Conservation (phyloP, 176 grass and related monocot genomes). For the Aegilops longissima region DNA sequence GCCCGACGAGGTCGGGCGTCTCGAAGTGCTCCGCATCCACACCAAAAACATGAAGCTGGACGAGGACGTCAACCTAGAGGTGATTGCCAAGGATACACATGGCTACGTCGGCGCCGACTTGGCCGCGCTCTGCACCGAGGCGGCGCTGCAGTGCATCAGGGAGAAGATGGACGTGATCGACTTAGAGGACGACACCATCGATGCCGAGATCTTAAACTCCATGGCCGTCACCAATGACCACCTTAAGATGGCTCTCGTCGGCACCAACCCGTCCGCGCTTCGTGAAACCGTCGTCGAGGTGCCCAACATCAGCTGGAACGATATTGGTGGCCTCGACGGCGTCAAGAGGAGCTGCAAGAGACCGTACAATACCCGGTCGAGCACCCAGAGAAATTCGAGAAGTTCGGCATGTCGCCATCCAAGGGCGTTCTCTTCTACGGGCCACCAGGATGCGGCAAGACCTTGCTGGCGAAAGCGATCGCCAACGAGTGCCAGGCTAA, state of each 20-base stretch:
- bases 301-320: constrained; percentile 58
- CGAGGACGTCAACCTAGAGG: too few species aligned
- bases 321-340: constrained; percentile 60
- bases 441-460: constrained; percentile 65
- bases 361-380: constrained; percentile 66
- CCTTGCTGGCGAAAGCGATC: constrained; percentile 59
- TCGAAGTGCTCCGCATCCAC: too few species aligned
- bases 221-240: constrained; percentile 65
- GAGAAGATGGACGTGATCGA: constrained; percentile 85
- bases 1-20: too few species aligned
- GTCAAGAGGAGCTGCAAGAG: constrained; percentile 76
- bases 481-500: constrained; percentile 76
- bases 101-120: too few species aligned
- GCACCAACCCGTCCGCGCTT: constrained; percentile 62
- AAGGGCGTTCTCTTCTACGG: constrained; percentile 70
- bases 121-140: too few species aligned
- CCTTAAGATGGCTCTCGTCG: constrained; percentile 45
- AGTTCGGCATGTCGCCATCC: constrained; percentile 66
- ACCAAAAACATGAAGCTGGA: too few species aligned
- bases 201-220: constrained; percentile 54
- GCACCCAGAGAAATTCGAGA: constrained; percentile 68
- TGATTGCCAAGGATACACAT: neutral
- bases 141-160: constrained; percentile 37
- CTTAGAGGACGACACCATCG: constrained; percentile 57
- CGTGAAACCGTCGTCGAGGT: constrained; percentile 71